Evolutionary conservation across 441 rosid species (phyloP).

Genomic region (Monsonia emarginata): DNA sequence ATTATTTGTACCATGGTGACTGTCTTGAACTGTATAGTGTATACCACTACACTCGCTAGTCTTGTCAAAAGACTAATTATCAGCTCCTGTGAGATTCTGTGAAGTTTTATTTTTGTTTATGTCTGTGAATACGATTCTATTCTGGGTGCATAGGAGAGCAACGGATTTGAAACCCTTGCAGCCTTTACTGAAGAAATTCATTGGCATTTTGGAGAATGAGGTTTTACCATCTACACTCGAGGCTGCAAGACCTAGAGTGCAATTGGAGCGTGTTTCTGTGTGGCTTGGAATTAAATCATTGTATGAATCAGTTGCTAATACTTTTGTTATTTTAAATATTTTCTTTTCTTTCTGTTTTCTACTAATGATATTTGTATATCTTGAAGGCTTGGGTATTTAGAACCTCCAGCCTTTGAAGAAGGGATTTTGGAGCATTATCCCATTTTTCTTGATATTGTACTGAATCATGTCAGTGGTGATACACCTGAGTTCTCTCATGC

Average conservation of each 20-base stretch:
- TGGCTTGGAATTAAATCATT: conserved; percentile 96
- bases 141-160: conserved; percentile 52
- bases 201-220: conserved; percentile 78
- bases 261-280: conserved; percentile 63
- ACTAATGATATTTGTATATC: conserved; percentile 24
- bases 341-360: conserved; percentile 16
- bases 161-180: conserved; percentile 88
- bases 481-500: conserved; percentile 87
- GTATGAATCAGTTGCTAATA: conserved; percentile 46
- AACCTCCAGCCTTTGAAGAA: conserved; percentile 94
- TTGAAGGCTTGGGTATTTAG: conserved; percentile 88
- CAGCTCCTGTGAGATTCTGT: neutral
- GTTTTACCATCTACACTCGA: conserved; percentile 49
- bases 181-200: conserved; percentile 70
- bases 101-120: neutral
- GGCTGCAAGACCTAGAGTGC: conserved; percentile 59
- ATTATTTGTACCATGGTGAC: too few species aligned
- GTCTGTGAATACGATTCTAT: neutral
- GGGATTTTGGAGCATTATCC: conserved; percentile 93
- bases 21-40: too few species aligned
- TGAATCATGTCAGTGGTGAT: conserved; percentile 84
- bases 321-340: conserved; percentile 17
- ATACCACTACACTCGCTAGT: too few species aligned
- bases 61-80: neutral
- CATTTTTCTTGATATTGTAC: conserved; percentile 83